Base-by-base conservation (phyloP, 176 grass and related monocot genomes). In the Oryza meyeriana region DNA sequence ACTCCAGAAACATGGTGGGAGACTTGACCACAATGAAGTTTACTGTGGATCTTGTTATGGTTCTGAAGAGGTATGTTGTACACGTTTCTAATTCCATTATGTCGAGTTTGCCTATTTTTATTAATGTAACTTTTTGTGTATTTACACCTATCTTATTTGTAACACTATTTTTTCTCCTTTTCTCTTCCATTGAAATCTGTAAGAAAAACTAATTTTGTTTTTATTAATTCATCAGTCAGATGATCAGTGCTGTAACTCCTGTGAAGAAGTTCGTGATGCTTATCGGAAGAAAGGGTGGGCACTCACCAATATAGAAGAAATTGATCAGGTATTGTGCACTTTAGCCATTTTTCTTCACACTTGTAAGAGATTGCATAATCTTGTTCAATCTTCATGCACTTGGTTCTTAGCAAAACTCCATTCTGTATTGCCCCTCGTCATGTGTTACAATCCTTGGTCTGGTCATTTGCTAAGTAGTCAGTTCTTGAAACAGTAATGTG, bases 11-110 rank as follows among this genome's bases (percentile, higher is more conserved):
- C 96, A 99, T 90, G 96, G 96, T 33, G 93, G 96, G 80, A 95
- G 93, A 77, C 96, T 99, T 92, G 96, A 95, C 79, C 93, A 99
- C 65, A 95, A 99, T 79, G 96, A 99, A 70, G 88, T 80, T 89
- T 99, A 99, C 81, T 99, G 96, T 77, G 96, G 96, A 70, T 99
- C 96, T 76, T 99, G 96, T 62, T 99, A 87, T 88, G 93, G 96
- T 86, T 72, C 96, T 62, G 96, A 93, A 83, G 85, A 64, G 83
- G 96, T 95, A 85, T 29, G 35, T 27, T 77, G 91, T 95, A 86
- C 39, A 52, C 32, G 16, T 62, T 38, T 69, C 64, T 35, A 61
- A 71, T 75, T 62, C 63, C 72, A 68, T 81, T 74, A 42, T 5
- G 31, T 71, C 45, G 26, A 58, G 27, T 35, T 26, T 40, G 4